Evolutionary conservation across 192 early-diverging fungal genomes (phyloP).

Genomic region (Coemansia umbellata): DNA sequence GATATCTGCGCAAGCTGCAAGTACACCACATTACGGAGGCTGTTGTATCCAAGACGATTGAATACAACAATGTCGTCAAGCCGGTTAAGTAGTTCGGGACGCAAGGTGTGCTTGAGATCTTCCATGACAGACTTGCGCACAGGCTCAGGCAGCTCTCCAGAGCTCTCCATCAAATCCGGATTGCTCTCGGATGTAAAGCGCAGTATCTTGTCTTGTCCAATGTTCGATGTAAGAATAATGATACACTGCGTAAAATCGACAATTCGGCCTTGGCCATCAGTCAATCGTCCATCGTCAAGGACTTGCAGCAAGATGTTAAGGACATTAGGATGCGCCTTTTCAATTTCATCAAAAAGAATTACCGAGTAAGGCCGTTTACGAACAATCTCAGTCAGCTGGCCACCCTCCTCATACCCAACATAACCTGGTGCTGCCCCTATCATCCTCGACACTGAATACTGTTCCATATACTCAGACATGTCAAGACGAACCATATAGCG

Average conservation of each 20-base stretch:
- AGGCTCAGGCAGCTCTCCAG: constrained; percentile 34
- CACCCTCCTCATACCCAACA: constrained; percentile 94
- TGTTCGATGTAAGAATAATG: constrained; percentile 93
- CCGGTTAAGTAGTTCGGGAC: constrained; percentile 95
- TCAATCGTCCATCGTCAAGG: constrained; percentile 93
- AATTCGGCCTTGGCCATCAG: constrained; percentile 87
- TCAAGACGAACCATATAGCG: constrained; percentile 95
- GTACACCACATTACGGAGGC: constrained; percentile 67
- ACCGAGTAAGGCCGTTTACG: constrained; percentile 90
- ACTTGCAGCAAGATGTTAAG: constrained; percentile 77
- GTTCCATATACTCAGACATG: constrained; percentile 98
- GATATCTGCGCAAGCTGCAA: constrained; percentile 65
- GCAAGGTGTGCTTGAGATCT: constrained; percentile 75
- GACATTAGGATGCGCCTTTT: constrained; percentile 90
- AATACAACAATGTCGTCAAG: constrained; percentile 93
- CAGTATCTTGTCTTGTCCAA: constrained; percentile 66
- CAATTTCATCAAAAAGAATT: constrained; percentile 96
- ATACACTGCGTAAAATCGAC: constrained; percentile 96
- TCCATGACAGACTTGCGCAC: constrained; percentile 67
- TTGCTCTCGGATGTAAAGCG: constrained; percentile 24
- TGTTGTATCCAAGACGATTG: constrained; percentile 59
- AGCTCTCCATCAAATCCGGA: constrained; percentile 9
- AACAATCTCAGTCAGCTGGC: constrained; percentile 92
- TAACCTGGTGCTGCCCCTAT: constrained; percentile 97
- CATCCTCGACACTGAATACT: constrained; percentile 80